Evolutionary conservation across 345 rosid species (phyloP), one percentile per base, ranked within the genome.

Genomic region (Pugionium dolabratum): DNA sequence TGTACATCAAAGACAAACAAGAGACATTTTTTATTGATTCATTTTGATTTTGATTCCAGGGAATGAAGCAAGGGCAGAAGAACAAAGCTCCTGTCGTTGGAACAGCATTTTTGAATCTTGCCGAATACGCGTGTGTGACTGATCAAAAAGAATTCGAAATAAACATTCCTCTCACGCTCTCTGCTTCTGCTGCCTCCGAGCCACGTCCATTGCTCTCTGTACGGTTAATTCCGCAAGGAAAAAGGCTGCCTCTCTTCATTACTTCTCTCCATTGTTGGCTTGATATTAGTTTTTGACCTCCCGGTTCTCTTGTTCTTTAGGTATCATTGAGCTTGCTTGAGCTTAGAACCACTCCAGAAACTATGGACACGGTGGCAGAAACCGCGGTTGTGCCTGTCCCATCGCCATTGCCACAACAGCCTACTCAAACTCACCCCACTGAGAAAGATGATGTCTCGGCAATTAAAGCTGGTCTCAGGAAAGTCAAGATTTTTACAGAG

Each of bases 311-410:
- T 62, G 8, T 66, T 29, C 32, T 76, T 62, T 79, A 94, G 99
- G 74, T 94, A 65, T 88, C 88, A 40, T 80, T 94, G 39, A 80
- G 82, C 76, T 62, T 90, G 42, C 62, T 85, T 84, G 91, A 94
- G 75, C 64, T 94, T 47, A 83, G 97, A 74, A 77, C 90, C 64
- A 76, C 83, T 55, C 81, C 80, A 51, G 97, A 82, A 67, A 63
- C 72, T 42, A 47, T 68, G 0, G 94, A 84, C 48, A 63, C 84
- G 0, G 71, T 66, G 1, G 75, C 76, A 11, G 85, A 81, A 73
- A 78, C 79, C 37, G 85, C 84, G 1, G 47, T 87, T 35, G 80
- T 88, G 34, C 89, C 81, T 44, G 80, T 86, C 53, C 88, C 79
- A 4, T 64, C 78, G 68, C 54, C 78, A 43, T 34, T 32, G 6